Conservation (phyloP, 2,329 filamentous ascomycete genomes). For the Talaromyces sp. region DNA sequence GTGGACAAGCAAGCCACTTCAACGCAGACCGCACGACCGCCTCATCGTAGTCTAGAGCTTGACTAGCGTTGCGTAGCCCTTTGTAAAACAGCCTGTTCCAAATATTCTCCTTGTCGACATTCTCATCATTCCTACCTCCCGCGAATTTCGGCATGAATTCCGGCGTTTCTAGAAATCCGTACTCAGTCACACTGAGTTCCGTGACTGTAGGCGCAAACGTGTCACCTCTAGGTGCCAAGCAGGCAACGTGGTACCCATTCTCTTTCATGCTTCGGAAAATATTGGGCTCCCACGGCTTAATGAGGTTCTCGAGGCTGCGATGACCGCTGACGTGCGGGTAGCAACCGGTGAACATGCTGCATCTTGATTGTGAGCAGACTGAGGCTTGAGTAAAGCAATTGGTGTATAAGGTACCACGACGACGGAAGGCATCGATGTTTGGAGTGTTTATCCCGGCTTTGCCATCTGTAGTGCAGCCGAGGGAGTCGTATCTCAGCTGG, state of each 20-base stretch:
- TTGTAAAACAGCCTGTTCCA: slow-evolving; percentile 30
- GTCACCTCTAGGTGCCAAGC: slow-evolving; percentile 32
- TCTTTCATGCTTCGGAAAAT: slow-evolving; percentile 46
- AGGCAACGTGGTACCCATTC: slow-evolving; percentile 48
- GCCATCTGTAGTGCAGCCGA: slow-evolving; percentile 33
- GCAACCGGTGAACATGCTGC: slow-evolving; percentile 48
- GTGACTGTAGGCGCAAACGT: slow-evolving; percentile 45
- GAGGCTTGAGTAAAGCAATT: slow-evolving; percentile 49
- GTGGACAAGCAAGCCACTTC: slow-evolving; percentile 46
- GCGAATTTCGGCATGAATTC: slow-evolving; percentile 30
- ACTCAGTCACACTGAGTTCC: slow-evolving; percentile 46
- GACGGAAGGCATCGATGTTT: slow-evolving; percentile 44
- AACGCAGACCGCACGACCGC: slow-evolving; percentile 42
- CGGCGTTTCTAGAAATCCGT: slow-evolving; percentile 41
- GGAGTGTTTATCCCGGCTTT: neutral
- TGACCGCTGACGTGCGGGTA: slow-evolving; percentile 49
- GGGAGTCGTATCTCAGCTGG: slow-evolving; percentile 47
- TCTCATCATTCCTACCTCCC: slow-evolving; percentile 16
- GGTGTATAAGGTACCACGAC: slow-evolving; percentile 29
- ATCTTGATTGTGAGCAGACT: slow-evolving; percentile 48
- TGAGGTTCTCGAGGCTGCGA: slow-evolving; percentile 46
- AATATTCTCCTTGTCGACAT: neutral
- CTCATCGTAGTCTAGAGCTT: slow-evolving; percentile 48
- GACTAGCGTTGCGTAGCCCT: slow-evolving; percentile 37
- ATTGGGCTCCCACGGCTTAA: slow-evolving; percentile 51